Evolutionary conservation across 768 basidiomycete genomes (phyloP), one percentile per base, ranked within the genome.

Genomic region (Cytidiella melzeri): DNA sequence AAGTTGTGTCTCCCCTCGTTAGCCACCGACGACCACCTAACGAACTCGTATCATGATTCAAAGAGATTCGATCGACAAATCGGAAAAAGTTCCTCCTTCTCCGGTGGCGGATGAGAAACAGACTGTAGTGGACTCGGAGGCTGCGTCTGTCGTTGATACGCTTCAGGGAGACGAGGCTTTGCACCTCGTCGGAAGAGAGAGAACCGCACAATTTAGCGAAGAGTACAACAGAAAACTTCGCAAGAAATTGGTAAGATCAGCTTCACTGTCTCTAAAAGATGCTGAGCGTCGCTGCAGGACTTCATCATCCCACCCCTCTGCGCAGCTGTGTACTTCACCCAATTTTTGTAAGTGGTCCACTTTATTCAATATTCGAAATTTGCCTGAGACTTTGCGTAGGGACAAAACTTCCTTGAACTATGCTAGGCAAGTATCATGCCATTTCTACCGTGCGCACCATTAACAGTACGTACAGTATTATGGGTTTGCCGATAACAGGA

Each of bases 341-440:
- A 84, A 56, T 84, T 76, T 55, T 59, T 84, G 79, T 83, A 58
- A 46, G 76, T 52, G 6, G 21, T 41, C 18, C 36, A 2, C n/a
- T 9, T 13, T 25, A 21, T 18, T 39, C 13, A 25, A 9, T 10
- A 21, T 40, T 19, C 12, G 13, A 24, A 15, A 11, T 3, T 37
- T 41, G 45, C 39, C 11, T 48, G 3, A 34, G 27, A 34, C 43
- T 50, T 4, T 21, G 11, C 12, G 4, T 51, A 82, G 81, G 50
- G 84, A 85, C 61, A 86, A 85, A 69, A 83, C 81, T 3, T 77
- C 80, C 11, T 60, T 84, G 34, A 83, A 83, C 59, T 84, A 84
- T 69, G 82, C 83, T n/a, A 81, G 79, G 80, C 75, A 53, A 23
- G 61, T 47, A 7, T 24, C 4, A 9, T 34, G 12, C 28, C 13